These are phyloP conservation scores for Citrus sp. DNA, from an alignment of 345 rosid species.

Conservation along the genomic window DNA sequence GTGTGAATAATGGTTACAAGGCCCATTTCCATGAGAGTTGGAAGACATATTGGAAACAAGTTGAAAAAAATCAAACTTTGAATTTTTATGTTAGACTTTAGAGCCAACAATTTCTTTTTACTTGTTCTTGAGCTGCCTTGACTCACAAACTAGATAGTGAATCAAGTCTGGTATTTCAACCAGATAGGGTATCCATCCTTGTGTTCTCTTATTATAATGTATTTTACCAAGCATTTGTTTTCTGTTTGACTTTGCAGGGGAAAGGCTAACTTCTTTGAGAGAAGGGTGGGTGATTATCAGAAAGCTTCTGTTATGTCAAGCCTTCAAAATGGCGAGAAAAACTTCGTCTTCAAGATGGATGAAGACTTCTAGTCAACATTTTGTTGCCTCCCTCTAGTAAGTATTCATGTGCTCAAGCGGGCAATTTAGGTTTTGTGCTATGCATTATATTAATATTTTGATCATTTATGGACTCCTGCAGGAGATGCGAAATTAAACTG, in stretches of 20 bases:
- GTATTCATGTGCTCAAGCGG: neutral
- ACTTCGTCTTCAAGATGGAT: conserved; percentile 63
- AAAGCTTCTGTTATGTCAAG: conserved; percentile 89
- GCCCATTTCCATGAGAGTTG: neutral
- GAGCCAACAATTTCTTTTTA: conserved; percentile 1
- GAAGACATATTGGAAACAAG: neutral
- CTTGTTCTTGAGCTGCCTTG: neutral
- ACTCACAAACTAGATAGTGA: neutral
- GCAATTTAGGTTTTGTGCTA: conserved; percentile 8
- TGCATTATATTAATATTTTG: neutral
- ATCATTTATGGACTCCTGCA: neutral
- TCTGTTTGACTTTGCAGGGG: conserved; percentile 50
- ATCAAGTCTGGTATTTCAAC: neutral
- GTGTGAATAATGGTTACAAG: neutral
- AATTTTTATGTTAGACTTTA: neutral
- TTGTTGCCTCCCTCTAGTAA: conserved; percentile 5
- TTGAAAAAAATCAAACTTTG: neutral
- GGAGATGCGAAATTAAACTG: neutral
- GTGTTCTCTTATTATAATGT: neutral
- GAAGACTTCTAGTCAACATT: conserved; percentile 55
- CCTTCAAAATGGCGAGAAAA: conserved; percentile 60
- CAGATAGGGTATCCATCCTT: neutral
- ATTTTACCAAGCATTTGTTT: neutral
- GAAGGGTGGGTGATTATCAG: conserved; percentile 89
- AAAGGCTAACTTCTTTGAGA: conserved; percentile 80